Evolutionary conservation across 1,284 basidiomycete genomes (phyloP).

Genomic region (Moesziomyces globuligerus): DNA sequence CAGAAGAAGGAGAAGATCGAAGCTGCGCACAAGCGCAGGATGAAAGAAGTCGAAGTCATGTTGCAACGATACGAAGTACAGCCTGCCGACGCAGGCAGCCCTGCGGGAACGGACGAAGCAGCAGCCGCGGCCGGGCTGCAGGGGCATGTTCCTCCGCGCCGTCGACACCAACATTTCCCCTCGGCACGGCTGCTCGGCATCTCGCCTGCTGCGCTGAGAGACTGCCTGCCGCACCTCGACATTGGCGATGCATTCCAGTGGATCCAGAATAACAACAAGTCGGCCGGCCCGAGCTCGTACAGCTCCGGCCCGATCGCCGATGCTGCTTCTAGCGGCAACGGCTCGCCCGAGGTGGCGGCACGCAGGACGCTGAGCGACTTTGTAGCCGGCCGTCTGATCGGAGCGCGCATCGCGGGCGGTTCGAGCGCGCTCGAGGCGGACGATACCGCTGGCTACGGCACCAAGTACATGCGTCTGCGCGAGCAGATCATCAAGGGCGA

Average conservation of each 20-base stretch:
- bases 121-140: conserved; percentile 12
- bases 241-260: conserved; percentile 81
- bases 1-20: conserved; percentile 36
- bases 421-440: conserved; percentile 23
- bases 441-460: conserved; percentile 38
- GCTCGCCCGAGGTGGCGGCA: conserved; percentile 21
- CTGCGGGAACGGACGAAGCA: neutral
- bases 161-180: conserved; percentile 49
- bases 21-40: conserved; percentile 41
- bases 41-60: conserved; percentile 57
- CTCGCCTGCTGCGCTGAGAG: conserved; percentile 76
- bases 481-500: conserved; percentile 40
- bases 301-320: conserved; percentile 61
- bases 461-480: conserved; percentile 42
- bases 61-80: conserved; percentile 54
- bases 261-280: conserved; percentile 71
- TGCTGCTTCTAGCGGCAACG: conserved; percentile 6
- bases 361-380: conserved; percentile 51
- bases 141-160: conserved; percentile 40
- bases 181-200: conserved; percentile 72
- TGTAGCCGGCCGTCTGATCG: conserved; percentile 45
- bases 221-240: conserved; percentile 85
- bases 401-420: conserved; percentile 21
- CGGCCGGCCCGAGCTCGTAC: conserved; percentile 60
- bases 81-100: conserved; percentile 15